Base-by-base conservation (phyloP, 23 red algal genomes). In the Gracilaria gracilis region DNA sequence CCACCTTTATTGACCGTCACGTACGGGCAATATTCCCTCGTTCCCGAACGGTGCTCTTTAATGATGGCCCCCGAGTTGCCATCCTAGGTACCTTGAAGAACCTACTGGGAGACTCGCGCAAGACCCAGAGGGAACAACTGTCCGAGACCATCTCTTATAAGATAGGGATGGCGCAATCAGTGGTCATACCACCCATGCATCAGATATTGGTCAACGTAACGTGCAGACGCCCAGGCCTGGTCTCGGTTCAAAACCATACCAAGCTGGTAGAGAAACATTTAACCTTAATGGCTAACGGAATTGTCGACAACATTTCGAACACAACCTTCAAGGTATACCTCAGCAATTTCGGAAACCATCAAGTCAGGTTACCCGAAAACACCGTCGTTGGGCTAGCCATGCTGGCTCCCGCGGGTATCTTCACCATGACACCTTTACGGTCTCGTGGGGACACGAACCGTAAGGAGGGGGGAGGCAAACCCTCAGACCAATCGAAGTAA, bases 1-100 rank as follows among this genome's bases (percentile, higher is more conserved):
- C 78, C 14, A 59, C 57, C 7, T 82, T 82, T 82, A 57, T 82
- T 15, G 78, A 61, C 50, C 24, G 57, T 4, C 78, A 82, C 48
- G 19, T 82, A 12, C 78, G 78, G 32, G 78, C 48, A 11, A 82
- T 82, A 20, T 57, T 1, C 24, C 39, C 49, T 28, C 31, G 51
- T 9, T n/a, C 14, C 3, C 53, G 50, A 0, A 82, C 51, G 57
- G 16, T 61, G 4, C 32, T 65, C 15, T 83, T 57, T 23, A 59
- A 83, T 25, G 21, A 83, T 38, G 55, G 49, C 3, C 54, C 54
- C 23, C 80, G 24, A 3, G 9, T 83, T 0, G 20, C 80, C 37
- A 66, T 83, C 13, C 39, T 83, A 17, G 80, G 80, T 46, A 64
- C 35, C n/a, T n/a, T n/a, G 67, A 42, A 24, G 6, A 42, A 1